A percentile compares a stretch with the other conserved stretches of the same genome.
Conservation (phyloP, 2,329 filamentous ascomycete species). For the Xenoacremonium recifei region DNA sequence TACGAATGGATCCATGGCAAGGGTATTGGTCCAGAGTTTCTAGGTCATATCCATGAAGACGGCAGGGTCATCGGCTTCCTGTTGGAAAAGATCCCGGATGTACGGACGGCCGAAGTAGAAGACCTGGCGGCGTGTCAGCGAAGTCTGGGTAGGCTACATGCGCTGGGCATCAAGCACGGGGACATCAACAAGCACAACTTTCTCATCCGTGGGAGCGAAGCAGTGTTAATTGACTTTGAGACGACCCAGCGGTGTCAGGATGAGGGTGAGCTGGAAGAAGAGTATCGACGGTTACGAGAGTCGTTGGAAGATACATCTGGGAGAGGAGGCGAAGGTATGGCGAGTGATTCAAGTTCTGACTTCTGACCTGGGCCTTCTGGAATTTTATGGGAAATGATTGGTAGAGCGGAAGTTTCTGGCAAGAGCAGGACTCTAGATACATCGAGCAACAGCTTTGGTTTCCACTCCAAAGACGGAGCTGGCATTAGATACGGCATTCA, state of each 20-base stretch:
- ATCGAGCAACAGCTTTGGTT: no score
- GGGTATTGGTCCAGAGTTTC: conserved; percentile 28
- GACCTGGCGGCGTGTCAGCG: conserved; percentile 29
- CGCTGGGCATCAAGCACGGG: conserved; percentile 31
- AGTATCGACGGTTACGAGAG: conserved; percentile 20
- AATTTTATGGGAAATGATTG: neutral
- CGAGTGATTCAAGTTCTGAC: conserved; percentile 26
- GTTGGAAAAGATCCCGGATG: conserved; percentile 21
- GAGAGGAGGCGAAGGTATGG: conserved; percentile 22
- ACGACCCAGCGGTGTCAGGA: conserved; percentile 26
- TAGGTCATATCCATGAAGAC: conserved; percentile 30
- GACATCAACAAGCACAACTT: conserved; percentile 37
- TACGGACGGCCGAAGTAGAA: conserved; percentile 23
- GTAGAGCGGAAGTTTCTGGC: no score
- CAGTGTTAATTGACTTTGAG: conserved; percentile 32
- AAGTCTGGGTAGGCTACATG: conserved; percentile 25
- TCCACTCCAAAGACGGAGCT: no score
- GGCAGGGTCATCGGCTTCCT: conserved; percentile 30
- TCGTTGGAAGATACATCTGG: conserved; percentile 23
- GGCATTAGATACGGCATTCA: no score
- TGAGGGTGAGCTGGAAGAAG: conserved; percentile 18
- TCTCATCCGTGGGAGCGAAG: conserved; percentile 25
- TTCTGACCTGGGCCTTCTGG: conserved; percentile 1
- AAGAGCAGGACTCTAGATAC: no score
- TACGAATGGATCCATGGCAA: conserved; percentile 28